Evolutionary conservation across 163 green algal species (phyloP).

Genomic region (Chlorella variabilis): DNA sequence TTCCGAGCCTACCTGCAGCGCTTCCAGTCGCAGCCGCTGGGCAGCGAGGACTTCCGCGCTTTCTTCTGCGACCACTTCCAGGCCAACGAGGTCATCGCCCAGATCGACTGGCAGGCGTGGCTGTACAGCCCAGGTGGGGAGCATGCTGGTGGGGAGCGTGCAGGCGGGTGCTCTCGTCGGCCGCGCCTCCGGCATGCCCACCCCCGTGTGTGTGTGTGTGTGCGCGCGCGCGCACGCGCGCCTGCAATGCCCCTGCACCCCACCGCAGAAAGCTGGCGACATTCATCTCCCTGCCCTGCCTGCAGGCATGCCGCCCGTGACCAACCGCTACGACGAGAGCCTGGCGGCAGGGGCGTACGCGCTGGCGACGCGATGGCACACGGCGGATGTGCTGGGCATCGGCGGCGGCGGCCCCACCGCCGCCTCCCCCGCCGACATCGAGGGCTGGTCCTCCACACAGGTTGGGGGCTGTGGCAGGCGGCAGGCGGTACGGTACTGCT

Average conservation of each 20-base stretch:
- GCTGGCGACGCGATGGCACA: conserved; percentile 81
- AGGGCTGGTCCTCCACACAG: conserved; percentile 73
- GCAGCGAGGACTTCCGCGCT: conserved; percentile 73
- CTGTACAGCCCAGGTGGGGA: conserved; percentile 67
- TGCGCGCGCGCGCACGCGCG: no score
- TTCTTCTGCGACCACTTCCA: conserved; percentile 82
- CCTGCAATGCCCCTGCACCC: no score
- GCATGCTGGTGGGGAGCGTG: no score
- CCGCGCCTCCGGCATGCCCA: no score
- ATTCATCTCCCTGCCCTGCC: no score
- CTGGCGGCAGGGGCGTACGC: conserved; percentile 64
- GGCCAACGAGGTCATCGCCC: conserved; percentile 36
- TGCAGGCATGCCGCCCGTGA: conserved; percentile 78
- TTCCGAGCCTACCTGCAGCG: conserved; percentile 71
- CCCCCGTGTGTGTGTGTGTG: no score
- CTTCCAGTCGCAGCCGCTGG: conserved; percentile 67
- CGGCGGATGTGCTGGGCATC: conserved; percentile 69
- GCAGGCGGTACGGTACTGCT: no score
- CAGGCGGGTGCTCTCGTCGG: no score
- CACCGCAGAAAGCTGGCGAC: no score
- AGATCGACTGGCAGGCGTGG: conserved; percentile 90
- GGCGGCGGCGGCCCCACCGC: conserved; percentile 41
- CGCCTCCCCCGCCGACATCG: conserved; percentile 58
- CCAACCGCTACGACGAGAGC: conserved; percentile 81
- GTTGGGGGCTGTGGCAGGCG: conserved; percentile 6